Conservation (phyloP, 2,329 filamentous ascomycete genomes). For the Talaromyces sp. region DNA sequence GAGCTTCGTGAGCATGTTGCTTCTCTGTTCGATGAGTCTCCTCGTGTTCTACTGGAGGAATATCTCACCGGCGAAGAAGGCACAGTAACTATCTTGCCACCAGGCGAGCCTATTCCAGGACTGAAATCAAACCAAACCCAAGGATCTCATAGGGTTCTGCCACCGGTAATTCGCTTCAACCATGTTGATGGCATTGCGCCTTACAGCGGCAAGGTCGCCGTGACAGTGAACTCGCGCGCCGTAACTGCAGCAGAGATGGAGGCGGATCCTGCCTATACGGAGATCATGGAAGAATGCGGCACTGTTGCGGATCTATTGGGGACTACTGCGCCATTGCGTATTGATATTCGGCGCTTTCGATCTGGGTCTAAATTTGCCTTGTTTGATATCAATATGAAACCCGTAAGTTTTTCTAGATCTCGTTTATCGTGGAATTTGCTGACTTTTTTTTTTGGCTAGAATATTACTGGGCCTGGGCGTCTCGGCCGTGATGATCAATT, state of each 20-base stretch:
- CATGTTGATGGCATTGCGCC: slow-evolving; percentile 53
- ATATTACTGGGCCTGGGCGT: slow-evolving; percentile 53
- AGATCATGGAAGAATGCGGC: slow-evolving; percentile 45
- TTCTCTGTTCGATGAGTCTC: slow-evolving; percentile 40
- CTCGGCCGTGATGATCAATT: slow-evolving; percentile 54
- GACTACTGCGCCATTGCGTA: slow-evolving; percentile 49
- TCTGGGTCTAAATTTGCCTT: slow-evolving; percentile 46
- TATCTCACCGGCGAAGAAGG: slow-evolving; percentile 53
- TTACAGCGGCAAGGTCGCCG: slow-evolving; percentile 54
- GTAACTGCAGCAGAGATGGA: slow-evolving; percentile 36
- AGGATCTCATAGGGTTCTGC: slow-evolving; percentile 42
- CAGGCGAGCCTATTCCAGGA: slow-evolving; percentile 18
- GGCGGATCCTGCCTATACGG: slow-evolving; percentile 34
- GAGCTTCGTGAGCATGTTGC: slow-evolving; percentile 40
- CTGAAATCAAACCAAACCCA: not conserved
- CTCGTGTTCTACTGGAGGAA: slow-evolving; percentile 51
- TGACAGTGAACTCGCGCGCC: slow-evolving; percentile 51
- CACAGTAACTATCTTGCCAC: slow-evolving; percentile 58
- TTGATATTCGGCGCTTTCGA: slow-evolving; percentile 49
- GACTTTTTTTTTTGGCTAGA: slow-evolving; percentile 29
- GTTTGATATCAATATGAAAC: slow-evolving; percentile 59
- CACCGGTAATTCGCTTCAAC: slow-evolving; percentile 52
- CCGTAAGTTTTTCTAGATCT: slow-evolving; percentile 35
- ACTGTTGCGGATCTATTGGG: slow-evolving; percentile 43
- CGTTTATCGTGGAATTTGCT: slow-evolving; percentile 1